Evolutionary conservation across 2,329 filamentous ascomycete species (phyloP).

Genomic region (Aaosphaeria pasadenensis): DNA sequence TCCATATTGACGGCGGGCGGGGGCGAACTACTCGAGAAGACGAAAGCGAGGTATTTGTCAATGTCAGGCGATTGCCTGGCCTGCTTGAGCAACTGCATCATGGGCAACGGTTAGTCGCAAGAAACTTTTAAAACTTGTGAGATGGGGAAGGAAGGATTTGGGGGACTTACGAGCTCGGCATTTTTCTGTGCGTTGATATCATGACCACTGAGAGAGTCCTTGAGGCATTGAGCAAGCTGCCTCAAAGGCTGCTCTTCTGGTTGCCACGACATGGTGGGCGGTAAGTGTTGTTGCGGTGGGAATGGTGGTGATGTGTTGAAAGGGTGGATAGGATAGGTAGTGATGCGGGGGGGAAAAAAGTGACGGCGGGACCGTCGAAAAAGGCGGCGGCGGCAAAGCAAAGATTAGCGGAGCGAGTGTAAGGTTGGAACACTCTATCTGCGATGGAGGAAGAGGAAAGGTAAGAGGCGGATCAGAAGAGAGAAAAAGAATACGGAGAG

Average conservation of each 20-base stretch:
- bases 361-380: slow-evolving; percentile 3
- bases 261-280: slow-evolving; percentile 77
- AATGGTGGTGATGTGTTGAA: slow-evolving; percentile 4
- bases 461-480: background rate
- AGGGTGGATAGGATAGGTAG: background rate
- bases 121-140: background rate
- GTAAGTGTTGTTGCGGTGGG: slow-evolving; percentile 2
- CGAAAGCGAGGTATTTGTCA: slow-evolving; percentile 93
- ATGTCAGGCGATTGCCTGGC: slow-evolving; percentile 87
- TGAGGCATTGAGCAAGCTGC: slow-evolving; percentile 85
- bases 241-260: slow-evolving; percentile 80
- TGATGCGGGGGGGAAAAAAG: background rate
- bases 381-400: slow-evolving; percentile 3
- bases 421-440: too few species aligned
- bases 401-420: background rate
- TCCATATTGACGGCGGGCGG: slow-evolving; percentile 61
- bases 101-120: slow-evolving; percentile 16
- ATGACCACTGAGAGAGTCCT: slow-evolving; percentile 85
- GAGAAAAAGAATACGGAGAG: slow-evolving; percentile 2
- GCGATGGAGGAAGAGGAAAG: too few species aligned
- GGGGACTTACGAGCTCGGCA: slow-evolving; percentile 72
- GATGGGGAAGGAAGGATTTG: slow-evolving; percentile 5
- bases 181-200: slow-evolving; percentile 80
- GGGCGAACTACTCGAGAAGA: slow-evolving; percentile 70
- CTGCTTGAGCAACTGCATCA: slow-evolving; percentile 81